Evolutionary conservation across 1,284 basidiomycete species (phyloP).

Genomic region (Ganoderma sinense): DNA sequence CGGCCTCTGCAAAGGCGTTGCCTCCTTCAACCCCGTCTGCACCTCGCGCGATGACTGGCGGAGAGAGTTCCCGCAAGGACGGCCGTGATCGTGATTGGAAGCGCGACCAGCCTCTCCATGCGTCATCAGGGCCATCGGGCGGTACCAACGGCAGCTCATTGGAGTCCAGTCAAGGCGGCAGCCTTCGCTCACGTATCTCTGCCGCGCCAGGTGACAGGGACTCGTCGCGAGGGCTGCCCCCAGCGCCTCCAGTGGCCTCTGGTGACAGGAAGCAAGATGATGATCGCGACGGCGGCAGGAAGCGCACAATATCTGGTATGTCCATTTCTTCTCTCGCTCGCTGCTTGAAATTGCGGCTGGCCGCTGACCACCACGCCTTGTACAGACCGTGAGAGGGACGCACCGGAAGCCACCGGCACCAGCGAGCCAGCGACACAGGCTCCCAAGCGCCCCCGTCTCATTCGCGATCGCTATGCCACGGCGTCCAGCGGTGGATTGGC

Average conservation of each 20-base stretch:
- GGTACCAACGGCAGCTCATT: constrained; percentile 19
- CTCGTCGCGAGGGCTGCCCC: constrained; percentile 44
- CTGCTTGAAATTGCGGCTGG: neutral
- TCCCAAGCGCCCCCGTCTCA: constrained; percentile 46
- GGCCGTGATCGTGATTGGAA: constrained; percentile 40
- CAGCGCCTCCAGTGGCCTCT: constrained; percentile 39
- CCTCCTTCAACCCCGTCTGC: constrained; percentile 72
- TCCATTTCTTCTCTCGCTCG: constrained; percentile 12
- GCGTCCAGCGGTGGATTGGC: constrained; percentile 47
- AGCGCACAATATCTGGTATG: constrained; percentile 73
- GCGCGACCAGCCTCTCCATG: constrained; percentile 32
- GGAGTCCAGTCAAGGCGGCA: constrained; percentile 41
- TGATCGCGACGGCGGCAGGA: constrained; percentile 66
- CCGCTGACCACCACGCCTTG: constrained; percentile 3
- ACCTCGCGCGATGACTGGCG: constrained; percentile 69
- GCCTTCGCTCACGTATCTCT: constrained; percentile 68
- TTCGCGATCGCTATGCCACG: constrained; percentile 50
- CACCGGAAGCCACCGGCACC: constrained; percentile 35
- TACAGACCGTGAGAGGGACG: constrained; percentile 61
- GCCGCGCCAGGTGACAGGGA: constrained; percentile 52
- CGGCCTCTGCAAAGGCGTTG: constrained; percentile 51
- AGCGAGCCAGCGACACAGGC: constrained; percentile 35
- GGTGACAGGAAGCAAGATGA: constrained; percentile 51
- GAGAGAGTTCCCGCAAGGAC: constrained; percentile 37
- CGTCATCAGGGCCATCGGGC: constrained; percentile 22